Evolutionary conservation across 2,329 filamentous ascomycete genomes (phyloP), one percentile per base, ranked within the genome.

Genomic region (Aspergillus vadensis): DNA sequence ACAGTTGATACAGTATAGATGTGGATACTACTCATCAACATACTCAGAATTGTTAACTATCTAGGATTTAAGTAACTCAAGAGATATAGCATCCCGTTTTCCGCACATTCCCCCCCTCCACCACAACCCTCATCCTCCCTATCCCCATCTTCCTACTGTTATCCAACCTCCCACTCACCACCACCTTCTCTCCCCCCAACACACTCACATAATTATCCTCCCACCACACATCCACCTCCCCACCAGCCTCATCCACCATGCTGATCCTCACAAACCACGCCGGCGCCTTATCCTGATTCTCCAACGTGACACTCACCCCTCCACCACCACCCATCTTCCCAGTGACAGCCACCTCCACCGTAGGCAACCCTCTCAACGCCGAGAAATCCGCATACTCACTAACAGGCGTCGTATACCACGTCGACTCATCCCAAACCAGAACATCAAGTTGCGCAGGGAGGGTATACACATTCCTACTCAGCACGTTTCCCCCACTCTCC

Each of bases 401-500:
- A 0, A 87, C 82, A 0, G 85, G 85, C 0, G 86, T 88, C 63
- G 80, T 76, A 63, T 81, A 87, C 85, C 85, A 89, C 1, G 79
- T 82, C 3, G 85, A 86, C 1, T 80, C 75, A 0, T 78, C 73
- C 85, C 86, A 88, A 61, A 84, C 76, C 5, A 88, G 70, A 0
- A 69, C 70, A 65, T 88, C 86, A 0, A 76, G 59, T 0, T 73
- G 70, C 0, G 72, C 69, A 1, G 82, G 67, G 0, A 88, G 64
- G 85, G 86, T 88, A 75, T 88, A 88, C 0, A 86, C 82, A 63
- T 86, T 88, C 2, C 84, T 78, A 62, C 83, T 86, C 2, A 88
- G 64, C 32, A 36, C 32, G 0, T 6, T 2, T 3, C 32, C 27
- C 9, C 27, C 32, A 36, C 12, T 14, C 5, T 36, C 12, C 32